Evolutionary conservation across 192 early-diverging fungal genomes (phyloP).

Genomic region (Coemansia sp.): DNA sequence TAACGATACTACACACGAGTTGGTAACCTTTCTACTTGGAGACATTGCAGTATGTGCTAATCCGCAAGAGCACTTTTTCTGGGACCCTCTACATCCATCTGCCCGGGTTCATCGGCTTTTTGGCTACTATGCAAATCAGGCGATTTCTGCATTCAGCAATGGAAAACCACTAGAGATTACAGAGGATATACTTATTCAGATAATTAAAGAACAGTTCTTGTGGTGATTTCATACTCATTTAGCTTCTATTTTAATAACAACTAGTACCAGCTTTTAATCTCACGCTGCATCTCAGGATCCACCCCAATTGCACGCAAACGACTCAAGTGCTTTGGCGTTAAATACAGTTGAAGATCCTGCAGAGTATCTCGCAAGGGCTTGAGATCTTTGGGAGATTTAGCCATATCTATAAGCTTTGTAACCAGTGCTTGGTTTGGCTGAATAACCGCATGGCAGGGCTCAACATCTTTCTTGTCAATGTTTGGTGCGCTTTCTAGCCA

Average conservation of each 20-base stretch:
- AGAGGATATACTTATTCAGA: not conserved
- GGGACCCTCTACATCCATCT: conserved; percentile 30
- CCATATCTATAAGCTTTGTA: not conserved
- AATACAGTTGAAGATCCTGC: not conserved
- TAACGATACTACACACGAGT: not conserved
- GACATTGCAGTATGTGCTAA: conserved; percentile 6
- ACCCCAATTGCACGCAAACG: too few relatives aligned
- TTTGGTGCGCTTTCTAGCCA: not conserved
- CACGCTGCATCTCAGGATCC: too few relatives aligned
- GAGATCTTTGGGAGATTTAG: not conserved
- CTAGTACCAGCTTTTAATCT: too few relatives aligned
- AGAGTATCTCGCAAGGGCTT: not conserved
- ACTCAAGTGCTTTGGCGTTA: not conserved
- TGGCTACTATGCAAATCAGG: conserved; percentile 21
- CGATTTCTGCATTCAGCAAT: not conserved
- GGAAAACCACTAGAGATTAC: not conserved
- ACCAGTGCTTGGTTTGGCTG: not conserved
- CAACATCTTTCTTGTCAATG: not conserved
- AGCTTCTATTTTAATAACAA: too few relatives aligned
- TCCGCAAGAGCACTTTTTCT: conserved; percentile 14
- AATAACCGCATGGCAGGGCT: not conserved
- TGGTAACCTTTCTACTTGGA: not conserved
- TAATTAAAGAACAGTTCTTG: not conserved
- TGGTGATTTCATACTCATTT: too few relatives aligned
- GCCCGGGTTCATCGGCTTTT: conserved; percentile 28